Evolutionary conservation across 2,329 filamentous ascomycete species (phyloP).

Genomic region (Colletotrichum karsti): DNA sequence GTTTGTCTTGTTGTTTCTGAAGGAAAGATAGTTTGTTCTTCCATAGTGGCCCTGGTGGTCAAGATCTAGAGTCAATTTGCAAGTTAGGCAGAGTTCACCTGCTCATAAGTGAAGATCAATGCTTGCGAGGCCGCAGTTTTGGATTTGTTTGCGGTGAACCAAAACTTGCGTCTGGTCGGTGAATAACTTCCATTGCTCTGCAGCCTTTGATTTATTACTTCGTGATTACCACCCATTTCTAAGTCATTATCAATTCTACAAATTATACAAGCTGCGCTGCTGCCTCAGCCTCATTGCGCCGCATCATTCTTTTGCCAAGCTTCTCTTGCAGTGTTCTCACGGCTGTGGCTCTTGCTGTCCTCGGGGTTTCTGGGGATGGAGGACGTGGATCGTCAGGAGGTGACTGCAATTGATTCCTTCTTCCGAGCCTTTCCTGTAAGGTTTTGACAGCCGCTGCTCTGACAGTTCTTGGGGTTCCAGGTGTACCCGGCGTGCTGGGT

Average conservation of each 20-base stretch:
- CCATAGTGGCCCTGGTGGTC: background rate
- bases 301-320: slow-evolving; percentile 16
- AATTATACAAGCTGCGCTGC: background rate
- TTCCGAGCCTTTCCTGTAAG: slow-evolving; percentile 10
- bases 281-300: background rate
- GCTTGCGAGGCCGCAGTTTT: no score
- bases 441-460: background rate
- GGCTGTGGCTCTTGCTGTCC: background rate
- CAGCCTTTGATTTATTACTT: background rate
- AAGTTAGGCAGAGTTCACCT: no score
- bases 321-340: slow-evolving; percentile 11
- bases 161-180: no score
- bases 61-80: background rate
- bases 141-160: no score
- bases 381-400: background rate
- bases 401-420: background rate
- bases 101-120: no score
- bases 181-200: no score
- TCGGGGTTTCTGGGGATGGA: background rate
- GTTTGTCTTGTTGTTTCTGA: background rate
- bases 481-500: background rate
- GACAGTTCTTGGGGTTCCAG: background rate
- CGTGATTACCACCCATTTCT: no score
- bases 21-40: background rate
- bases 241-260: background rate